These are phyloP conservation scores for Cadophora sp. DNA, from an alignment of 2,329 filamentous ascomycete species.

Conservation along the genomic window DNA sequence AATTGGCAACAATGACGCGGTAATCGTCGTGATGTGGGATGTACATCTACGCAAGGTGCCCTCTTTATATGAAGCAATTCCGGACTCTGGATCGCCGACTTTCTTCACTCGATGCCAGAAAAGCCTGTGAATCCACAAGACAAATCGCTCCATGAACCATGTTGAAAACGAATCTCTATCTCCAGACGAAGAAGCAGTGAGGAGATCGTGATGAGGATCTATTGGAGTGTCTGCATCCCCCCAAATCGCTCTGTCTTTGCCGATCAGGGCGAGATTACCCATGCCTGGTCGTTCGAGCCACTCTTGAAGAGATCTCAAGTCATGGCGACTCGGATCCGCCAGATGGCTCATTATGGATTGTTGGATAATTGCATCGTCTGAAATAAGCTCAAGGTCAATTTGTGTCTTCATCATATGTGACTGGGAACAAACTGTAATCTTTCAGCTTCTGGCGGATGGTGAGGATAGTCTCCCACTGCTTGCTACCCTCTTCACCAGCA, in stretches of 20 bases:
- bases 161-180: conserved; percentile 4
- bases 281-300: conserved; percentile 16
- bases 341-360: conserved; percentile 12
- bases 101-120: conserved; percentile 11
- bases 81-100: conserved; percentile 9
- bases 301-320: conserved; percentile 13
- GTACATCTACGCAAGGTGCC: not conserved
- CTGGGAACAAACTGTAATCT: conserved; percentile 18
- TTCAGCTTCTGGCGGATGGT: conserved; percentile 11
- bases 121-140: not conserved
- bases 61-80: conserved; percentile 2
- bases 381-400: no score
- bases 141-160: conserved; percentile 1
- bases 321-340: not conserved
- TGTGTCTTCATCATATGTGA: no score
- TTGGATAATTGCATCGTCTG: conserved; percentile 12
- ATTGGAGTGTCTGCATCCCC: not conserved
- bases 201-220: not conserved
- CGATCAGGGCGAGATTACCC: conserved; percentile 17
- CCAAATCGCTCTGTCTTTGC: conserved; percentile 17
- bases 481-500: not conserved
- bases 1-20: conserved; percentile 30
- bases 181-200: not conserved
- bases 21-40: conserved; percentile 1
- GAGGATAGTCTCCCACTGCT: conserved; percentile 5